These are phyloP conservation scores for Aureobasidium lini DNA, from an alignment of 2,329 filamentous ascomycete genomes.

Conservation along the genomic window DNA sequence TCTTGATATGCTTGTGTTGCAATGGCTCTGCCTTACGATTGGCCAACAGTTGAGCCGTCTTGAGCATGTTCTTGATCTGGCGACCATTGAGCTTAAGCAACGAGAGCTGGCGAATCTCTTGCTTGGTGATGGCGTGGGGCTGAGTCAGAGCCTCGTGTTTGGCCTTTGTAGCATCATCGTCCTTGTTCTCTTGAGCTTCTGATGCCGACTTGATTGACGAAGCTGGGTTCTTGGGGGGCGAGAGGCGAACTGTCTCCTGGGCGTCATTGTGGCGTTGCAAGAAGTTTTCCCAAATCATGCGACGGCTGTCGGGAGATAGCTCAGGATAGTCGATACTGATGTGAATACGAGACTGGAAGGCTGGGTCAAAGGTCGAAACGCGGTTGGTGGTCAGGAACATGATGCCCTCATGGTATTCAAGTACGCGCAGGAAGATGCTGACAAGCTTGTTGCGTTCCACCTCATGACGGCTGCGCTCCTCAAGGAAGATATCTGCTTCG, in stretches of 20 bases:
- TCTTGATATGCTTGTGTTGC: conserved; percentile 25
- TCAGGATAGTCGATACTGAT: conserved; percentile 36
- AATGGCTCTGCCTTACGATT: conserved; percentile 20
- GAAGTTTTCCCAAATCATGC: conserved; percentile 41
- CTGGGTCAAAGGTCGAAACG: conserved; percentile 36
- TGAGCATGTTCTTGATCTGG: conserved; percentile 38
- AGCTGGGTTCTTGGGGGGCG: conserved; percentile 17
- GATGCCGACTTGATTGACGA: conserved; percentile 18
- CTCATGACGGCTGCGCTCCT: conserved; percentile 33
- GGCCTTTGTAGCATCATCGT: not conserved
- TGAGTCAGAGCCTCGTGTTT: conserved; percentile 18
- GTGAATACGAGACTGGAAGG: conserved; percentile 42
- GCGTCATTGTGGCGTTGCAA: conserved; percentile 25
- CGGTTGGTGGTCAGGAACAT: conserved; percentile 42
- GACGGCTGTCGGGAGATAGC: conserved; percentile 29
- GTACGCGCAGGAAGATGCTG: conserved; percentile 32
- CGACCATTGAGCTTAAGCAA: conserved; percentile 31
- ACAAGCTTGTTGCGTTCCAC: conserved; percentile 41
- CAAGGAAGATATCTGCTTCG: conserved; percentile 41
- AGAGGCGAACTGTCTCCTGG: conserved; percentile 19
- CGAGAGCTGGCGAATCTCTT: conserved; percentile 25
- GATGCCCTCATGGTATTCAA: conserved; percentile 36
- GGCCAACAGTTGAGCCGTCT: conserved; percentile 33
- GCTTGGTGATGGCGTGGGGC: conserved; percentile 24
- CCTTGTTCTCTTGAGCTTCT: not conserved